These are phyloP conservation scores for Cryphonectria carpinicola DNA, from an alignment of 2,329 filamentous ascomycete species.

Conservation along the genomic window DNA sequence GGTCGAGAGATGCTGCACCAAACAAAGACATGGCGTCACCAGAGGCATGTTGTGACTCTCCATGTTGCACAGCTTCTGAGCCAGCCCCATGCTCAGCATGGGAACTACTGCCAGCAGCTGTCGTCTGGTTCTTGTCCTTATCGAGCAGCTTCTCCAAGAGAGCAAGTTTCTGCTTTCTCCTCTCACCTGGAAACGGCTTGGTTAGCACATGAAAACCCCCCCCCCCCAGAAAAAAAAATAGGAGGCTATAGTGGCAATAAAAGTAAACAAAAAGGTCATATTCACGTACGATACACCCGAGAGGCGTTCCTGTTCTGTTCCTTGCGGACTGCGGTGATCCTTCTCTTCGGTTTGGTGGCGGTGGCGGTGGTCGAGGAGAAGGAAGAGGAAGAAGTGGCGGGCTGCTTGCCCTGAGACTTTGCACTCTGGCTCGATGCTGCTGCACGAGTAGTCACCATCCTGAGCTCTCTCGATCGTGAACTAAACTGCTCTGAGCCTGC, in stretches of 20 bases:
- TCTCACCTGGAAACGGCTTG: conserved; percentile 40
- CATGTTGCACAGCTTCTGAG: not conserved
- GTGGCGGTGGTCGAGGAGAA: not conserved
- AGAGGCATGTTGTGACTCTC: not conserved
- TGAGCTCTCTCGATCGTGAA: not conserved
- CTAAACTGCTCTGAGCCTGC: not conserved
- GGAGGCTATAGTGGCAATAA: not conserved
- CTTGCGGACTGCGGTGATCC: conserved; percentile 32
- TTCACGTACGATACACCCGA: conserved; percentile 33
- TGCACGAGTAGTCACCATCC: conserved; percentile 4
- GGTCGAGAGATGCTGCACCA: not conserved
- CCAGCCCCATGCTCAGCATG: not conserved
- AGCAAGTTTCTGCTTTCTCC: conserved; percentile 48
- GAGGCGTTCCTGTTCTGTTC: conserved; percentile 35
- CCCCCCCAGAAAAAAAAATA: too few species aligned
- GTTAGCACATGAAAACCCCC: conserved; percentile 26
- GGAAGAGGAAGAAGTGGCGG: not conserved
- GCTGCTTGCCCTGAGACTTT: not conserved
- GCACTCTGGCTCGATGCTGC: not conserved
- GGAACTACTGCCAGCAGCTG: not conserved
- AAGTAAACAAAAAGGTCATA: not conserved
- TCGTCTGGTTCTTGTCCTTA: conserved; percentile 23
- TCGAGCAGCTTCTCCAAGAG: conserved; percentile 45
- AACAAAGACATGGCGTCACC: not conserved
- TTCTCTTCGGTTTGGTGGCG: conserved; percentile 11